Percentiles rank a stretch among this genome's conserved stretches.
Conservation (phyloP, 495 filamentous ascomycete species). For the Tuber aestivum region DNA sequence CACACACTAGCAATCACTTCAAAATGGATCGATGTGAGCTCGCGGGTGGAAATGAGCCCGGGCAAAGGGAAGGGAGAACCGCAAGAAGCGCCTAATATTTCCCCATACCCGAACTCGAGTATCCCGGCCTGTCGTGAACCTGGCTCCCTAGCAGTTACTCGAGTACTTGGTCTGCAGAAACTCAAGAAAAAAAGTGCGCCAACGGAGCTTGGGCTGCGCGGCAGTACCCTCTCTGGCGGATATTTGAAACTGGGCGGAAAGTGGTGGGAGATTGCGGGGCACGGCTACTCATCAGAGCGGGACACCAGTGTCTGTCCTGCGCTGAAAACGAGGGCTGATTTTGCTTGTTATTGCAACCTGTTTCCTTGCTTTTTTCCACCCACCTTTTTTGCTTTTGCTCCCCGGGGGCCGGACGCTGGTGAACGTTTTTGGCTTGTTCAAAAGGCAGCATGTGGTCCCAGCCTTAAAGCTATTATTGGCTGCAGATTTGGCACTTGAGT, state of each 20-base stretch:
- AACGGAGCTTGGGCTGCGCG: neutral
- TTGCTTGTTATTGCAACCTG: neutral
- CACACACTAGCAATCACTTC: neutral
- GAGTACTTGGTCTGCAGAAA: neutral
- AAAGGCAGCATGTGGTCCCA: neutral
- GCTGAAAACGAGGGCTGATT: neutral
- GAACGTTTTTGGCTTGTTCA: neutral
- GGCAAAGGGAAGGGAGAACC: neutral
- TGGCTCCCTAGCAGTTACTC: neutral
- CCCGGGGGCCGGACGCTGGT: neutral
- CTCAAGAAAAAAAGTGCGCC: neutral
- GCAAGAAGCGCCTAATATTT: neutral
- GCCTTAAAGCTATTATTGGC: neutral
- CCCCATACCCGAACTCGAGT: too few relatives aligned
- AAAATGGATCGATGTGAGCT: neutral
- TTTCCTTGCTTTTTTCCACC: neutral
- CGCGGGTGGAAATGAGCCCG: neutral
- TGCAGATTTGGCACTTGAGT: neutral
- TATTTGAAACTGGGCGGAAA: neutral
- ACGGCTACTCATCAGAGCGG: neutral
- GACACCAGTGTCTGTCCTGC: neutral
- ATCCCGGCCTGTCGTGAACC: neutral
- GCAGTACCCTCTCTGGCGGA: neutral
- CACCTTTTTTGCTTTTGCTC: neutral
- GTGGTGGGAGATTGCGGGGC: neutral